A percentile compares a stretch with the other conserved stretches of the same genome.
These are phyloP conservation scores for Colletotrichum chlorophyti DNA, from an alignment of 2,329 filamentous ascomycete genomes.

Conservation along the genomic window DNA sequence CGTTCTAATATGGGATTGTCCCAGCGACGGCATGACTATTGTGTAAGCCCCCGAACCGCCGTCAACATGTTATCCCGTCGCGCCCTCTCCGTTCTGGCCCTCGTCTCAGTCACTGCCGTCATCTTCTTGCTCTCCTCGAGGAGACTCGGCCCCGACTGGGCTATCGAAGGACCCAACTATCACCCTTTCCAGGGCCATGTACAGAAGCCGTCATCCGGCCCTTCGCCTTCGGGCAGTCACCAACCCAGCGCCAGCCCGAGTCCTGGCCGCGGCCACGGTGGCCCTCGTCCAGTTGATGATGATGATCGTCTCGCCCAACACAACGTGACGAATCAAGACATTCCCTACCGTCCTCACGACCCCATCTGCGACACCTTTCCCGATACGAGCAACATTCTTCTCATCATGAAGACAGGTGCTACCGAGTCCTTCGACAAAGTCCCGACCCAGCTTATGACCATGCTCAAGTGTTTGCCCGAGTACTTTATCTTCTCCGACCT, in stretches of 20 bases:
- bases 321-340: constrained; percentile 14
- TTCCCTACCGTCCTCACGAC: constrained; percentile 32
- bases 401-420: constrained; percentile 65
- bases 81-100: constrained; percentile 34
- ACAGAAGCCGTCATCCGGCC: no score
- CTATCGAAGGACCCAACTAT: constrained; percentile 38
- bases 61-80: constrained; percentile 38
- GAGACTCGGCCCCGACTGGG: constrained; percentile 38
- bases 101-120: constrained; percentile 37
- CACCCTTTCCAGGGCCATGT: constrained; percentile 21
- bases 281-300: background rate
- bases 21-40: constrained; percentile 19
- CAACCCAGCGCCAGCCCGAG: constrained; percentile 27
- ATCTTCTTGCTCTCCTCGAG: constrained; percentile 42
- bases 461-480: constrained; percentile 55
- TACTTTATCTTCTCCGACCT: constrained; percentile 67
- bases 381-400: constrained; percentile 51
- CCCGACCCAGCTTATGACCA: constrained; percentile 61
- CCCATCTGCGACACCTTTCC: constrained; percentile 47
- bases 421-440: constrained; percentile 59
- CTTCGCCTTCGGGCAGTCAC: constrained; percentile 1
- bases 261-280: background rate
- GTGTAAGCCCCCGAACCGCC: constrained; percentile 11
- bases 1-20: constrained; percentile 22
- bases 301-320: constrained; percentile 13